Conservation (phyloP, 2,329 filamentous ascomycete species). For the Zymoseptoria tritici region DNA sequence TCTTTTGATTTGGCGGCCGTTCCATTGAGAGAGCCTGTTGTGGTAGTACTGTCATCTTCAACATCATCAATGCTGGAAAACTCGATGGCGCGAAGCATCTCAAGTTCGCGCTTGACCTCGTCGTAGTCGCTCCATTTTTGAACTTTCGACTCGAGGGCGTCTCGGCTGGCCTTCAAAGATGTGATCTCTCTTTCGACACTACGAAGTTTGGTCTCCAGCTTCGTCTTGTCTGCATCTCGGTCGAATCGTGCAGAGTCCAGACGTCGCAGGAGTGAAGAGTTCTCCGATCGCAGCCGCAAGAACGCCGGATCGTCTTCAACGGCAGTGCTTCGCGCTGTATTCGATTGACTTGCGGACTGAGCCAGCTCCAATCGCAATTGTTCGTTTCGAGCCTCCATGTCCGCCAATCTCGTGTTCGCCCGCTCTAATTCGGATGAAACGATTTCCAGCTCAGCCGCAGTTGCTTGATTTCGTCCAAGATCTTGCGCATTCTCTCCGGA, state of each 20-base stretch:
- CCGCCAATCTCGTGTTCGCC: slow-evolving; percentile 76
- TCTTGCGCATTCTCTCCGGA: slow-evolving; percentile 54
- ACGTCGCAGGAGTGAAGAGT: slow-evolving; percentile 82
- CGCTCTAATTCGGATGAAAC: slow-evolving; percentile 85
- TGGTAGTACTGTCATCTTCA: slow-evolving; percentile 34
- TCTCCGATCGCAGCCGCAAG: slow-evolving; percentile 83
- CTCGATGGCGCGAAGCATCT: slow-evolving; percentile 92
- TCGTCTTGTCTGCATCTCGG: slow-evolving; percentile 69
- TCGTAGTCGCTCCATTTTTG: slow-evolving; percentile 92
- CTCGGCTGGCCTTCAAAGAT: slow-evolving; percentile 70
- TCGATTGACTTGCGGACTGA: slow-evolving; percentile 69
- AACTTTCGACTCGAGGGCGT: slow-evolving; percentile 70
- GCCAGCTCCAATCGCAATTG: slow-evolving; percentile 85
- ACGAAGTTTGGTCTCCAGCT: slow-evolving; percentile 67
- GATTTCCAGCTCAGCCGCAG: slow-evolving; percentile 87
- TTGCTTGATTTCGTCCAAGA: slow-evolving; percentile 56
- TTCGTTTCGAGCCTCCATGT: slow-evolving; percentile 90
- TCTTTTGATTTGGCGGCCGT: slow-evolving; percentile 50
- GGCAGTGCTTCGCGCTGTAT: slow-evolving; percentile 49
- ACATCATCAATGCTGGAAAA: slow-evolving; percentile 82
- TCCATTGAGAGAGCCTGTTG: slow-evolving; percentile 36
- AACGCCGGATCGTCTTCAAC: slow-evolving; percentile 86
- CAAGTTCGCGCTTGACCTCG: slow-evolving; percentile 89
- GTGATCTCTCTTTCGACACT: slow-evolving; percentile 71
- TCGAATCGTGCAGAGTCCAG: slow-evolving; percentile 78